Conservation (phyloP, 495 filamentous ascomycete genomes). For the Chlorociboria aeruginascens region DNA sequence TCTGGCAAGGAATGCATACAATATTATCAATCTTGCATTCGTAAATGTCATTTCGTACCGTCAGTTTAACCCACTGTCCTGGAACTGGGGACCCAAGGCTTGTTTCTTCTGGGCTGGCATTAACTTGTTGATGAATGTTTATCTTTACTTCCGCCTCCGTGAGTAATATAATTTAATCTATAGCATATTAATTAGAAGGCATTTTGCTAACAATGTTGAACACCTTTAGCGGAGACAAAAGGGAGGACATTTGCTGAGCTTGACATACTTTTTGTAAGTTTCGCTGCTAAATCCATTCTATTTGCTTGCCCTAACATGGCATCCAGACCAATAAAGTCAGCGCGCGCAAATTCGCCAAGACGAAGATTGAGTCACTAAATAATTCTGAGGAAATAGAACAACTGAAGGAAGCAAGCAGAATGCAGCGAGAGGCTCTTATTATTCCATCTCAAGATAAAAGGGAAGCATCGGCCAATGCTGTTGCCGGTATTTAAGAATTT, state of each 20-base stretch:
- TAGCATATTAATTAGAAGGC: no score
- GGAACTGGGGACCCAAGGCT: slow-evolving; percentile 60
- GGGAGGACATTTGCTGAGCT: background rate
- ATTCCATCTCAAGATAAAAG: no score
- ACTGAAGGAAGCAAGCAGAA: background rate
- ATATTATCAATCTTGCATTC: slow-evolving; percentile 31
- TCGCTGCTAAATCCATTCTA: background rate
- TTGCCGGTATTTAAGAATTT: no score
- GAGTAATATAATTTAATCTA: slow-evolving; percentile 40
- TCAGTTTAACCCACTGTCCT: slow-evolving; percentile 57
- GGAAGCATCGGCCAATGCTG: background rate
- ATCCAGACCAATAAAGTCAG: slow-evolving; percentile 50
- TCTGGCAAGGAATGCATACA: slow-evolving; percentile 55
- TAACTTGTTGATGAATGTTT: slow-evolving; percentile 57
- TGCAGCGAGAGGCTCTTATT: no score
- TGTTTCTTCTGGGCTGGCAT: slow-evolving; percentile 64
- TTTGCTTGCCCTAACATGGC: slow-evolving; percentile 57
- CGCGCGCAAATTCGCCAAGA: slow-evolving; percentile 55
- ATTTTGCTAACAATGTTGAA: no score
- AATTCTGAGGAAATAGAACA: background rate
- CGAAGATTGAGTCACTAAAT: slow-evolving; percentile 34
- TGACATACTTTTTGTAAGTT: background rate
- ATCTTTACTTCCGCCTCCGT: slow-evolving; percentile 60
- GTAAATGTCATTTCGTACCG: slow-evolving; percentile 53
- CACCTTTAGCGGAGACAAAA: no score